Percentiles rank a stretch among this genome's conserved stretches.
Evolutionary conservation across 2,329 filamentous ascomycete genomes (phyloP).

Genomic region (Teratosphaeria gauchensis): DNA sequence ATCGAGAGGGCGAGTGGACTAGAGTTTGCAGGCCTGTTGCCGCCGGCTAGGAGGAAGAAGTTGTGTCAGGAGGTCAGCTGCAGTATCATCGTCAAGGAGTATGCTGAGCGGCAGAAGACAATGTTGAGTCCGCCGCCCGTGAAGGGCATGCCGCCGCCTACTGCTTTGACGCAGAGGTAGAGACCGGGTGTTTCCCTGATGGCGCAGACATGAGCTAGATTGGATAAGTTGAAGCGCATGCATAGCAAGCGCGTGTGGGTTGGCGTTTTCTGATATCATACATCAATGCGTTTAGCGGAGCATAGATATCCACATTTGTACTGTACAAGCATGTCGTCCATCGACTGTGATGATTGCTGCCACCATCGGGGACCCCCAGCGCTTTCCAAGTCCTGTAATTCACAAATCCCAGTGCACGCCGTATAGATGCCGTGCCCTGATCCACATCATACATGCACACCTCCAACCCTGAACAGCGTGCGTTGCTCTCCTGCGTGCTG

Average conservation of each 20-base stretch:
- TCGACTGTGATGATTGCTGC: neutral
- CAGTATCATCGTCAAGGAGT: conserved; percentile 75
- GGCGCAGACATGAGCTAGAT: neutral
- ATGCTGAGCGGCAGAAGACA: conserved; percentile 47
- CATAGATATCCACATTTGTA: neutral
- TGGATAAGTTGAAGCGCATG: neutral
- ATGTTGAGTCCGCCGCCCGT: conserved; percentile 23
- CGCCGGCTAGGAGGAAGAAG: conserved; percentile 60
- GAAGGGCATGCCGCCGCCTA: conserved; percentile 14
- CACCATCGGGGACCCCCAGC: no score
- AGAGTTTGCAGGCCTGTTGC: conserved; percentile 78
- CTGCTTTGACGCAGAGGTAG: conserved; percentile 10
- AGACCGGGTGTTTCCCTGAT: neutral
- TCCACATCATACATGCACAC: no score
- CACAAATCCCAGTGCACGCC: neutral
- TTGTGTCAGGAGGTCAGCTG: conserved; percentile 84
- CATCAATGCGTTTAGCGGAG: neutral
- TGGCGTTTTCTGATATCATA: neutral
- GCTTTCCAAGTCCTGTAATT: neutral
- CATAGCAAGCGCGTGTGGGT: neutral
- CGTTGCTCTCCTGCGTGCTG: no score
- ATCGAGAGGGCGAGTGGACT: conserved; percentile 87
- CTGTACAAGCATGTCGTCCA: neutral
- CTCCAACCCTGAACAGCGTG: no score
- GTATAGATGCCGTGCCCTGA: no score